Evolutionary conservation across 2,329 filamentous ascomycete species (phyloP).

Genomic region (Ceratocystis eucalypticola): DNA sequence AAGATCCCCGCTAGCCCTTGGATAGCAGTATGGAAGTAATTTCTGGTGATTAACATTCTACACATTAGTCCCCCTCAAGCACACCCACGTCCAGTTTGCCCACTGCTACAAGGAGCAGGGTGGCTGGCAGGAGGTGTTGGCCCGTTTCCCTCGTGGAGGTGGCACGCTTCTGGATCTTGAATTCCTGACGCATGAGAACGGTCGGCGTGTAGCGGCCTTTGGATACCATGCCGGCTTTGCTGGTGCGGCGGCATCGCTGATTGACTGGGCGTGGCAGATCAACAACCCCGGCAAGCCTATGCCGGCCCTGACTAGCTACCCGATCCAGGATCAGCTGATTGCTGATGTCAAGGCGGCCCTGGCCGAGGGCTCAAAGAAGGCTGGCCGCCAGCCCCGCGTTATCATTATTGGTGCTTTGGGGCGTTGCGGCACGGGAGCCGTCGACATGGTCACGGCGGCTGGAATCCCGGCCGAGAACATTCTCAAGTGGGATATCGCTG

Average conservation of each 20-base stretch:
- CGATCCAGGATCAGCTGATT: conserved; percentile 56
- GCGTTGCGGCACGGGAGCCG: conserved; percentile 72
- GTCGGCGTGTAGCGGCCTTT: conserved; percentile 56
- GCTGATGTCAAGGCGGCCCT: conserved; percentile 60
- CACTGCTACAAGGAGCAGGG: conserved; percentile 66
- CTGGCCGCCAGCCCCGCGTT: conserved; percentile 54
- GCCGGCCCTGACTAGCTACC: conserved; percentile 52
- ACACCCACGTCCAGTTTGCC: conserved; percentile 58
- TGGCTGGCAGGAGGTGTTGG: conserved; percentile 68
- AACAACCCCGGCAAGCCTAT: conserved; percentile 54
- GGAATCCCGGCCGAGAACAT: conserved; percentile 42
- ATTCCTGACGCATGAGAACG: conserved; percentile 62
- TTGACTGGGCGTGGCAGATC: conserved; percentile 76
- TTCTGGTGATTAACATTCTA: background rate
- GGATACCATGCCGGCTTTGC: conserved; percentile 66
- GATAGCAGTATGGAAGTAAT: too few relatives aligned
- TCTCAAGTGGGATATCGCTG: conserved; percentile 56
- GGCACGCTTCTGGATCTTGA: conserved; percentile 76
- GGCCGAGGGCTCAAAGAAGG: conserved; percentile 47
- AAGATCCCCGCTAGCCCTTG: conserved; percentile 21
- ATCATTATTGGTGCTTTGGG: conserved; percentile 78
- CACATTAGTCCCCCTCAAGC: conserved; percentile 47
- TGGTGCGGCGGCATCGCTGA: conserved; percentile 57
- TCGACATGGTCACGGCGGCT: conserved; percentile 61
- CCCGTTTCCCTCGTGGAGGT: conserved; percentile 61